Percentiles rank a stretch among this genome's conserved stretches.
Evolutionary conservation across 768 basidiomycete genomes (phyloP).

Genomic region (Fomitopsis serialis): DNA sequence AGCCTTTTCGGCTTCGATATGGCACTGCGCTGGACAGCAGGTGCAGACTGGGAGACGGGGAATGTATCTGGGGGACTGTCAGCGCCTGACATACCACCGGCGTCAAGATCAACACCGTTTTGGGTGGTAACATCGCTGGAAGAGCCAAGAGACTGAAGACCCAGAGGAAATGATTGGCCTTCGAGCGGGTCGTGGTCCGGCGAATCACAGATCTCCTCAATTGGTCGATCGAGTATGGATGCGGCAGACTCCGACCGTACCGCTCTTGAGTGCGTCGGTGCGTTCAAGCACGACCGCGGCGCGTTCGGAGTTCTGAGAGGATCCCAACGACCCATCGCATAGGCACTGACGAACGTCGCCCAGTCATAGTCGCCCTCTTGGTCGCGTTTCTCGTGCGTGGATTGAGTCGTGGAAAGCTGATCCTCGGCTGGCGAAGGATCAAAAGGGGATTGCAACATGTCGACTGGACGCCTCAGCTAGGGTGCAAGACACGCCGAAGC

Average conservation of each 20-base stretch:
- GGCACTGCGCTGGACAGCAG: background rate
- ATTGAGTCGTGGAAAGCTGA: slow-evolving; percentile 10
- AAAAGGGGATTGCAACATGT: slow-evolving; percentile 22
- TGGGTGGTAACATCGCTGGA: background rate
- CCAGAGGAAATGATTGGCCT: background rate
- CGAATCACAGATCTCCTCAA: background rate
- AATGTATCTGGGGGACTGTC: background rate
- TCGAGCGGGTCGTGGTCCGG: background rate
- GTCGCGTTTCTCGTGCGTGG: slow-evolving; percentile 12
- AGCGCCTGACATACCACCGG: background rate
- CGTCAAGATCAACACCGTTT: background rate
- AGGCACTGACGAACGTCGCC: slow-evolving; percentile 72
- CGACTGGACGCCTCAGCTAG: background rate
- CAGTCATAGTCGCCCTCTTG: slow-evolving; percentile 49
- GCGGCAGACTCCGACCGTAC: background rate
- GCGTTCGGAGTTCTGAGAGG: slow-evolving; percentile 64
- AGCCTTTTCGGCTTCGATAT: slow-evolving; percentile 2
- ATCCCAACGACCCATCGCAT: slow-evolving; percentile 76
- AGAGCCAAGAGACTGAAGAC: background rate
- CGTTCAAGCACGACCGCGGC: slow-evolving; percentile 34
- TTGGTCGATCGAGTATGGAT: background rate
- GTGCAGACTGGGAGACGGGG: background rate
- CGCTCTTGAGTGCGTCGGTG: slow-evolving; percentile 14
- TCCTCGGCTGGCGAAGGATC: slow-evolving; percentile 23
- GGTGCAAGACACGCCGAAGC: background rate